These are phyloP conservation scores for Blepharisma stoltei DNA, from an alignment of 73 alveolate genomes.

Conservation along the genomic window DNA sequence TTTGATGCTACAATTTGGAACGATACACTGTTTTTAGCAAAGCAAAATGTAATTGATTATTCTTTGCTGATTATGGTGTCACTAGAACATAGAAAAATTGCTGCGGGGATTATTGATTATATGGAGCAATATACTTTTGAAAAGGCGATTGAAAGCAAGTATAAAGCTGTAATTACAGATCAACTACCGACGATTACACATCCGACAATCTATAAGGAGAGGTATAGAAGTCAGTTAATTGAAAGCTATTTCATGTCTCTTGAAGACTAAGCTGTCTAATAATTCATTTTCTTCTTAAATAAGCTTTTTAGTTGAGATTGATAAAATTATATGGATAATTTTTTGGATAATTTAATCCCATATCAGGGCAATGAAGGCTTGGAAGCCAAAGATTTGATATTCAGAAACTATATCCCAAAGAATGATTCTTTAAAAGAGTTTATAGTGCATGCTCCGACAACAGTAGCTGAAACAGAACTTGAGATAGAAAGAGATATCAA, in stretches of 20 bases:
- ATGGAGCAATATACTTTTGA: constrained; percentile 71
- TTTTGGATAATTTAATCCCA: not conserved
- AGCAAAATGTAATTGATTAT: constrained; percentile 35
- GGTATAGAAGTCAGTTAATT: constrained; percentile 62
- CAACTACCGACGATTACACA: constrained; percentile 68
- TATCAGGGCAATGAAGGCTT: not conserved
- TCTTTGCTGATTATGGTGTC: constrained; percentile 54
- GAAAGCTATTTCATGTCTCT: constrained; percentile 53
- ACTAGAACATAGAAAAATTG: constrained; percentile 47
- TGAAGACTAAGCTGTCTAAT: not conserved
- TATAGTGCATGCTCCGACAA: not conserved
- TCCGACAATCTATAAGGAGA: constrained; percentile 69
- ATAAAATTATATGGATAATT: not conserved
- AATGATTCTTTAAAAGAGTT: not conserved
- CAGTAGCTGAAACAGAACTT: not conserved
- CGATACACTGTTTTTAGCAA: constrained; percentile 28
- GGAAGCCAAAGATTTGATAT: not conserved
- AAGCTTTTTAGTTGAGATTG: no score
- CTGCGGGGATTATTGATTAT: constrained; percentile 80
- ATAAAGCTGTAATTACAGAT: constrained; percentile 44
- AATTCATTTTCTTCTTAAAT: no score
- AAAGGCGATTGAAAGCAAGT: constrained; percentile 64
- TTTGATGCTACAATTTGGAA: constrained; percentile 24
- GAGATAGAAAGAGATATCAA: not conserved
- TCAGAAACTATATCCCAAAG: constrained; percentile 2